Evolutionary conservation across 768 basidiomycete species (phyloP), one percentile per base, ranked within the genome.

Genomic region (Leccinum sublutescens): DNA sequence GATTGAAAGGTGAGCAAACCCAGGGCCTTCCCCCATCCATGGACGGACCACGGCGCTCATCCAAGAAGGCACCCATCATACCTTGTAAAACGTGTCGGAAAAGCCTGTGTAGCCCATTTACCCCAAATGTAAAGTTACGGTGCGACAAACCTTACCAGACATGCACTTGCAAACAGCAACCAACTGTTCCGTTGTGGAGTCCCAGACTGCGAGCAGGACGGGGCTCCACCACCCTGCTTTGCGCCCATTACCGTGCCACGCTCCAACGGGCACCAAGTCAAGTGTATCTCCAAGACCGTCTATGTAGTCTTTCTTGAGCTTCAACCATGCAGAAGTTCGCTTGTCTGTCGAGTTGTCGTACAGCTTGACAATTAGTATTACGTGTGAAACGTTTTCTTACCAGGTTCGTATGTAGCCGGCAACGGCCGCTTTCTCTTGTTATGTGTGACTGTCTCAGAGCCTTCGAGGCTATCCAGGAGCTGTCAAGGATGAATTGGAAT

Each of bases 181-280:
- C 56, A 86, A 75, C 56, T 75, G 80, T 29, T 84, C 88, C 9
- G 75, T 77, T 58, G 80, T 77, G 21, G 83, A 75, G 67, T 94
- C 86, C 81, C 88, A 87, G 43, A 88, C 74, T 14, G 86, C 93
- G 49, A 95, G 79, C 5, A 97, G 77, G 64, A 96, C 84, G 1
- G 94, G 94, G 63, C 88, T 91, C 91, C 92, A 97, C 95, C 94
- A 96, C 50, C 84, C 81, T 15, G 86, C 87, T 75, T 96, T 97
- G 36, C 93, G 77, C 33, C 95, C 95, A 68, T 87, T 89, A 50
- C 93, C 94, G 75, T 93, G 85, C 91, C 92, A 95, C 48, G 91
- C 94, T 51, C 85, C 88, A 54, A 89, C 77, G 29, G 89, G 88
- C 31, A 89, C 81, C 56, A 88, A 74, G 68, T 89, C 89, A 29